Conservation (phyloP, 352 stramenopile species). For the Pythium vanterpoolii region DNA sequence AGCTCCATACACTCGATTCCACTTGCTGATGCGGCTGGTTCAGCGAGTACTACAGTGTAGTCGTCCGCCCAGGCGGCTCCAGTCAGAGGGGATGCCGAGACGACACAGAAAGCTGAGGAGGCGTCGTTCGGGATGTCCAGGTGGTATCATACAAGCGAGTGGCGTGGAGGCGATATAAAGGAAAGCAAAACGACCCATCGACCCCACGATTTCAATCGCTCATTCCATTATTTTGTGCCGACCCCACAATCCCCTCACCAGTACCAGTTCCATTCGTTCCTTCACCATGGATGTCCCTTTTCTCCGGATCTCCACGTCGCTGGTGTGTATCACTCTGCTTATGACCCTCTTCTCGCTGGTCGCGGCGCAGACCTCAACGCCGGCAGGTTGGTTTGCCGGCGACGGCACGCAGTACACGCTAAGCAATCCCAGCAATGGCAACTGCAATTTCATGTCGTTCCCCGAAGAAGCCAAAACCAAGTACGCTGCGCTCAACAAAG, state of each 20-base stretch:
- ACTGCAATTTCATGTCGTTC: constrained; percentile 71
- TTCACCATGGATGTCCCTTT: not conserved
- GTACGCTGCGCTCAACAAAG: constrained; percentile 64
- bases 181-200: not conserved
- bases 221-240: constrained; percentile 6
- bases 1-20: not conserved
- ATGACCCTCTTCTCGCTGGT: not conserved
- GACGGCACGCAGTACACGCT: constrained; percentile 32
- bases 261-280: not conserved
- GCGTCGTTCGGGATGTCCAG: not conserved
- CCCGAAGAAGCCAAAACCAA: constrained; percentile 36
- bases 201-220: not conserved
- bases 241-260: not conserved
- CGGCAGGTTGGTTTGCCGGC: constrained; percentile 7
- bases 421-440: constrained; percentile 19
- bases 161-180: not conserved
- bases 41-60: too few species aligned
- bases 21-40: too few species aligned
- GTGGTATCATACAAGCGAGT: not conserved
- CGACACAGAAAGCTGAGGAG: too few species aligned
- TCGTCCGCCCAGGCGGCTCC: too few species aligned
- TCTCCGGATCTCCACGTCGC: not conserved
- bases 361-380: not conserved
- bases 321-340: not conserved
- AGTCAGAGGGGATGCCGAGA: too few species aligned